A percentile compares a stretch with the other conserved stretches of the same genome.
phyloP scores from a whole-genome alignment of 805 yeast genomes.

The Candida wancherniae region DNA sequence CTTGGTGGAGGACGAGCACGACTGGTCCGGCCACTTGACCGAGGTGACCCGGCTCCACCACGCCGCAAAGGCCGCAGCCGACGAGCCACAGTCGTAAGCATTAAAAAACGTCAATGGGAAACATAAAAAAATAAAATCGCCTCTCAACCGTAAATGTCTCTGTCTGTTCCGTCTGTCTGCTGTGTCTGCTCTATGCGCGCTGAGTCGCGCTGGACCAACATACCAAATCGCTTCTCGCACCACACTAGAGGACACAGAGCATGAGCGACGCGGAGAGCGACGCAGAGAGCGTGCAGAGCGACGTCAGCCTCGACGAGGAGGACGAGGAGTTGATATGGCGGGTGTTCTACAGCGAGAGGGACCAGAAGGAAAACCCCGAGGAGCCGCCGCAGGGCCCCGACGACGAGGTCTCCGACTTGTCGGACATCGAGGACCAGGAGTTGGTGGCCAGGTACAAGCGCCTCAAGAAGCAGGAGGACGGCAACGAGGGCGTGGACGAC shows the following conservation, averaged over 20 bases:
- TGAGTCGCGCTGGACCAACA: no score
- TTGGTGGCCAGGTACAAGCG: slow-evolving; percentile 27
- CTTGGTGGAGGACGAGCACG: slow-evolving; percentile 8
- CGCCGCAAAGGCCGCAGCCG: no score
- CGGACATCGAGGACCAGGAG: slow-evolving; percentile 32
- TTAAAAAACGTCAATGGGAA: no score
- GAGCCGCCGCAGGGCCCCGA: slow-evolving; percentile 23
- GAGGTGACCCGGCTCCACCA: slow-evolving; percentile 4
- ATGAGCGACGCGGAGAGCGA: no score
- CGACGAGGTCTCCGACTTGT: slow-evolving; percentile 23
- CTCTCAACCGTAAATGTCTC: no score
- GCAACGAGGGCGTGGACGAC: slow-evolving; percentile 24
- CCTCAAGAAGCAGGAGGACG: slow-evolving; percentile 29
- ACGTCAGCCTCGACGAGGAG: slow-evolving; percentile 40
- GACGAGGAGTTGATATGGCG: slow-evolving; percentile 43
- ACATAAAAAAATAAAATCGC: no score
- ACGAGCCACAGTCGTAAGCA: no score
- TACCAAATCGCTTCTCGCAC: no score
- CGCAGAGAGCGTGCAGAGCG: slow-evolving; percentile 23
- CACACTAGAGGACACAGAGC: no score
- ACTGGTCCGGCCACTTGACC: slow-evolving; percentile 12
- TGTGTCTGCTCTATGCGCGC: no score
- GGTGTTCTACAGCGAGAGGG: slow-evolving; percentile 31
- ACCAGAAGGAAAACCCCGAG: slow-evolving; percentile 3
- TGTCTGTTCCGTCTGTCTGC: no score